Conservation (phyloP, 352 stramenopile species). For the Phytopythium boreale region DNA sequence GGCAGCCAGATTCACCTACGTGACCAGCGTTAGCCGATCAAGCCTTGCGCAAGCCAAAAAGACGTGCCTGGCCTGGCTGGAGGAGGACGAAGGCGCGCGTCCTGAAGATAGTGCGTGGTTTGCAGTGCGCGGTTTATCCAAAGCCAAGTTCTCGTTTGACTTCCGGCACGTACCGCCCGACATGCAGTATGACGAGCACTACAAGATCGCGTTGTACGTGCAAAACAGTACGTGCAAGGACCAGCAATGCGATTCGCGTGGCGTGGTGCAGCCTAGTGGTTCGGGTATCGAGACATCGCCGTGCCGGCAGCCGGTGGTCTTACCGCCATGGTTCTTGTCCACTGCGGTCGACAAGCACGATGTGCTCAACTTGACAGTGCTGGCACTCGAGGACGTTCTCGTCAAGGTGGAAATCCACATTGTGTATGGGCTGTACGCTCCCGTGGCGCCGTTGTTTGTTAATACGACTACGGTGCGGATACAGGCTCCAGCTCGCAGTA, state of each 20-base stretch:
- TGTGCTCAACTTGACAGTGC: constrained; percentile 92
- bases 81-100: constrained; percentile 78
- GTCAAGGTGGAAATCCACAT: constrained; percentile 96
- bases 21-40: constrained; percentile 30
- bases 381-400: constrained; percentile 94
- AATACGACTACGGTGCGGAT: constrained; percentile 89
- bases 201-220: constrained; percentile 94
- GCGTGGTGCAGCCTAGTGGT: constrained; percentile 48
- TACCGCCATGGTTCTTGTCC: constrained; percentile 92
- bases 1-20: constrained; percentile 39
- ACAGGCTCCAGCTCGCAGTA: constrained; percentile 66
- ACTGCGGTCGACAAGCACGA: constrained; percentile 91
- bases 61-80: constrained; percentile 26
- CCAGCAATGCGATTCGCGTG: constrained; percentile 70
- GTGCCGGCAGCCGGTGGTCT: constrained; percentile 86
- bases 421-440: constrained; percentile 90
- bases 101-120: constrained; percentile 92
- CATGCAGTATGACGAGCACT: constrained; percentile 95
- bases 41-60: constrained; percentile 32
- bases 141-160: constrained; percentile 93
- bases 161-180: constrained; percentile 90
- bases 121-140: constrained; percentile 86
- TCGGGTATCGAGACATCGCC: constrained; percentile 86
- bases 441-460: constrained; percentile 87
- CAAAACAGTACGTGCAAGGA: constrained; percentile 91